A percentile compares a stretch with the other conserved stretches of the same genome.
These are phyloP conservation scores for Rhodotorula sp. DNA, from an alignment of 1,284 basidiomycete species.

Conservation along the genomic window DNA sequence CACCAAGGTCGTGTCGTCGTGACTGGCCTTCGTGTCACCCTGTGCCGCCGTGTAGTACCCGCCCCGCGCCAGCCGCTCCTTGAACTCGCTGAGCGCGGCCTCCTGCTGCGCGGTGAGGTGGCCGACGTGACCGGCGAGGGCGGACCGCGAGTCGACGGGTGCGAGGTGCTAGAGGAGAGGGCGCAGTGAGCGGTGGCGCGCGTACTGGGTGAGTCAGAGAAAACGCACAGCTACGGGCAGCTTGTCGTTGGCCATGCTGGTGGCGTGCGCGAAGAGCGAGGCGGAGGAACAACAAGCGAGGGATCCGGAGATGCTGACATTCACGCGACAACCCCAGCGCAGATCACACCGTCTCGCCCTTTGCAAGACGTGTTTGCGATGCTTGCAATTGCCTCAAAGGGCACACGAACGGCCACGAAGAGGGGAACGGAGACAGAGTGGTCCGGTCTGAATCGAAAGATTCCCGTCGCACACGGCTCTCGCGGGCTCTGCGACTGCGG, in stretches of 20 bases:
- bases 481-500: too few species aligned
- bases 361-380: too few species aligned
- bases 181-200: neutral
- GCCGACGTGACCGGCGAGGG: conserved; percentile 59
- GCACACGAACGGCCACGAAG: too few species aligned
- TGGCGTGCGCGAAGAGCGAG: neutral
- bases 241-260: neutral
- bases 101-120: conserved; percentile 60
- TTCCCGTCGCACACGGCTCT: too few species aligned
- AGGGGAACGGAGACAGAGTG: too few species aligned
- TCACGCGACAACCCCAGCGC: too few species aligned
- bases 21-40: neutral
- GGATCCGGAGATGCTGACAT: too few species aligned
- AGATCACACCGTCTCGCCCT: too few species aligned
- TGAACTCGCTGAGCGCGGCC: conserved; percentile 60
- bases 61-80: conserved; percentile 56
- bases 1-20: conserved; percentile 69
- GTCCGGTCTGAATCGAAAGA: too few species aligned
- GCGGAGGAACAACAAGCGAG: too few species aligned
- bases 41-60: conserved; percentile 57
- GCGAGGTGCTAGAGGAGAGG: neutral
- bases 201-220: neutral
- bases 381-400: too few species aligned
- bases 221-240: neutral
- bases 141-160: neutral